Base-by-base conservation (phyloP, 2,329 filamentous ascomycete genomes). In the Coniochaeta sp. region DNA sequence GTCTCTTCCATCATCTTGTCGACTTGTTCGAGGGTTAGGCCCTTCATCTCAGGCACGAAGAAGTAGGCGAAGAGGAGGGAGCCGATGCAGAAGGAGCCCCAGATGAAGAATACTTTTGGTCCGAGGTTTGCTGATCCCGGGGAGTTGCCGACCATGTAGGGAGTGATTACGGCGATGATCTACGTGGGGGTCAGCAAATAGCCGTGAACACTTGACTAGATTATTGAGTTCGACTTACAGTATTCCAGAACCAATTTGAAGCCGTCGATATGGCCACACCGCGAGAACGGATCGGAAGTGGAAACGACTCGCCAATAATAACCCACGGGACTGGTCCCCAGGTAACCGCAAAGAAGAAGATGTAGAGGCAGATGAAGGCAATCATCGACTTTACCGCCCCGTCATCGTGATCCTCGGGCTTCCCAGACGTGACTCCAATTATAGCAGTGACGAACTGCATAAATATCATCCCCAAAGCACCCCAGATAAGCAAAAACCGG, bases 241-340 rank as follows among this genome's bases (percentile, higher is more conserved):
- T 85, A 67, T 85, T 87, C 83, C 83, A 87, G 55, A 87, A 76
- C 85, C 85, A 89, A 74, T 89, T 89, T 54, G 81, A 85, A 22
- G 85, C 80, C 12, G 86, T 88, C 14, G 85, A 85, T 49, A 89
- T 74, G 60, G 77, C 84, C 50, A 89, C 84, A 69, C 85, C 85
- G 60, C 83, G 45, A n/a, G 45, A 48, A 18, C 45, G 45, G 45
- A 48, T 30, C 10, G 45, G 45, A 18, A 85, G 73, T 1, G 81
- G 81, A 66, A 76, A 85, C 58, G 85, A 82, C 64, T 85, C 82
- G 53, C 80, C 78, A 1, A 75, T 81, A 14, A 82, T 76, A 32
- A 78, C 75, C 75, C 75, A 77, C 30, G 66, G 66, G 2, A 72
- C 61, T 0, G 77, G 77, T 0, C 85, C 85, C 85, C 85, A 89